Conservation (phyloP, 2,329 filamentous ascomycete genomes). For the Arthrobotrys sinensis region DNA sequence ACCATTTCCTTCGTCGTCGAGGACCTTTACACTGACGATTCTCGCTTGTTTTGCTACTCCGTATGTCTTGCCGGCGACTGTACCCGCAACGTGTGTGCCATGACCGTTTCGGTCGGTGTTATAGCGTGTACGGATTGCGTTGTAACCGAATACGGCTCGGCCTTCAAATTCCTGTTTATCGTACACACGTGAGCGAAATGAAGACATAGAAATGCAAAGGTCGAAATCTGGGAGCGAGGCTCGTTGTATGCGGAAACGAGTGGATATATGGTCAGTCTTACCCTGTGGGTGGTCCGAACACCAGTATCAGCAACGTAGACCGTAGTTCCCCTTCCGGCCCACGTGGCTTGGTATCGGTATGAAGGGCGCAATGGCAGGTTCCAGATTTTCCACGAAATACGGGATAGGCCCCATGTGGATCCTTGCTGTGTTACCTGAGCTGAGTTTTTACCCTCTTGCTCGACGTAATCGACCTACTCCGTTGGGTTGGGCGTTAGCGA, state of each 20-base stretch:
- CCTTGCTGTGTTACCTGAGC: slow-evolving; percentile 30
- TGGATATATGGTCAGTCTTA: background rate
- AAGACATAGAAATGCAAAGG: too few relatives aligned
- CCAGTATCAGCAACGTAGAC: slow-evolving; percentile 68
- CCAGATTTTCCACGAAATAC: slow-evolving; percentile 70
- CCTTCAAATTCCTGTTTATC: slow-evolving; percentile 66
- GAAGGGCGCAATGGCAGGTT: slow-evolving; percentile 65
- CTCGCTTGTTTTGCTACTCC: slow-evolving; percentile 75
- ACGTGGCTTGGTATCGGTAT: slow-evolving; percentile 63
- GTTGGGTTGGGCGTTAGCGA: background rate
- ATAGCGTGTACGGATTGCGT: slow-evolving; percentile 64
- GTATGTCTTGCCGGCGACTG: slow-evolving; percentile 74
- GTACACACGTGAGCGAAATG: background rate
- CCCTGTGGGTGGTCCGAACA: slow-evolving; percentile 63
- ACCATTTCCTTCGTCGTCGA: slow-evolving; percentile 71
- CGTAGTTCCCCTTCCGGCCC: slow-evolving; percentile 65
- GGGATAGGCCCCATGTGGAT: slow-evolving; percentile 70
- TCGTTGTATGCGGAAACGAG: too few relatives aligned
- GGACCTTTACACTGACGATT: slow-evolving; percentile 75
- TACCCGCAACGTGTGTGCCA: slow-evolving; percentile 77
- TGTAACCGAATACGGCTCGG: slow-evolving; percentile 66
- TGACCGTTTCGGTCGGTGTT: slow-evolving; percentile 73
- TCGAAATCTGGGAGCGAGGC: too few relatives aligned
- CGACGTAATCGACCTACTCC: slow-evolving; percentile 38
- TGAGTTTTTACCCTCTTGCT: slow-evolving; percentile 18